These are phyloP conservation scores for Paecilomyces sp. DNA, from an alignment of 2,329 filamentous ascomycete genomes.

Conservation along the genomic window DNA sequence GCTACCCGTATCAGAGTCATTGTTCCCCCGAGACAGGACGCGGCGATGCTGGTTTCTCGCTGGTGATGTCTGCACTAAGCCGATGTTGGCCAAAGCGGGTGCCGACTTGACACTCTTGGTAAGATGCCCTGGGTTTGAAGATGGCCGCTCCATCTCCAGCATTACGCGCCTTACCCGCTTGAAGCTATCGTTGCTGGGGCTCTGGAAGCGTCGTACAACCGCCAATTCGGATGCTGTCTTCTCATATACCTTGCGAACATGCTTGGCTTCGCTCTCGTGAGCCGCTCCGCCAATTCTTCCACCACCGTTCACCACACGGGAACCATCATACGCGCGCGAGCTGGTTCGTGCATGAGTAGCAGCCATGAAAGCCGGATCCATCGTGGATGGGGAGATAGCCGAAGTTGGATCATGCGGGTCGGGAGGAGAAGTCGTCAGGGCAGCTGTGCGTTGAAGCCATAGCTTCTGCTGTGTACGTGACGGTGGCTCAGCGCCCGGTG, in stretches of 20 bases:
- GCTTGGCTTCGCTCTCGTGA: conserved; percentile 31
- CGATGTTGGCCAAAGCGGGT: conserved; percentile 18
- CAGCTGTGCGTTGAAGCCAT: conserved; percentile 40
- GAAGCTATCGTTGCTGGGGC: conserved; percentile 37
- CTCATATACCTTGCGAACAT: conserved; percentile 38
- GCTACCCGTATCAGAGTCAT: conserved; percentile 8
- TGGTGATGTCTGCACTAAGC: conserved; percentile 16
- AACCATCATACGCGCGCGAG: conserved; percentile 20
- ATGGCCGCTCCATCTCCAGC: conserved; percentile 12
- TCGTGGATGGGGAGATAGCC: conserved; percentile 23
- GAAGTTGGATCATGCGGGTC: conserved; percentile 28
- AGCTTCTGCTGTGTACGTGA: conserved; percentile 44
- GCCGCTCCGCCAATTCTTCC: conserved; percentile 17
- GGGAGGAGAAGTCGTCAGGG: conserved; percentile 37
- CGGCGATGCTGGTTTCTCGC: conserved; percentile 13
- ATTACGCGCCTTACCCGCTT: conserved; percentile 25
- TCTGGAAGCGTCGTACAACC: conserved; percentile 40
- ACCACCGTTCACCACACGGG: conserved; percentile 22
- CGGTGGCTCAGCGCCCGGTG: conserved; percentile 29
- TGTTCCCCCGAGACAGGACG: conserved; percentile 1
- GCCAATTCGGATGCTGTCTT: conserved; percentile 35
- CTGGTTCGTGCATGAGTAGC: conserved; percentile 22
- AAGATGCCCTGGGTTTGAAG: conserved; percentile 8
- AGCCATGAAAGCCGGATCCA: conserved; percentile 28
- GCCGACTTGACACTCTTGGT: conserved; percentile 28